Evolutionary conservation across 2,329 filamentous ascomycete genomes (phyloP), one percentile per base, ranked within the genome.

Genomic region (Venturia carpophila): DNA sequence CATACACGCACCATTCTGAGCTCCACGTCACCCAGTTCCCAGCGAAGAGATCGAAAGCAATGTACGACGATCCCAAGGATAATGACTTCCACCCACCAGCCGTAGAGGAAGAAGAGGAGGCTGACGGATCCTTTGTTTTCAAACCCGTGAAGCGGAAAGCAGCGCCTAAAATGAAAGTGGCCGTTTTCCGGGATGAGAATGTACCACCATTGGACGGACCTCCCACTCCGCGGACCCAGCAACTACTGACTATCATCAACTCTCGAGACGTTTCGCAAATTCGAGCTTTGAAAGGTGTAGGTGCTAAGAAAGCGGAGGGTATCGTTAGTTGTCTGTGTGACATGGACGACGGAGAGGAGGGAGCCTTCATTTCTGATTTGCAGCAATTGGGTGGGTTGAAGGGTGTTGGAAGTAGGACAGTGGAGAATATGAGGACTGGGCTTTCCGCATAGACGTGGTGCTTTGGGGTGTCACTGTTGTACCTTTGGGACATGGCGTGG

Each of bases 211-310:
- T 13, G n/a, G 37, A 45, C 21, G 64, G 55, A 27, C 65, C 61
- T 21, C 72, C 77, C 58, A 82, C 84, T 0, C 86, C 86, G 1
- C 80, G 84, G 3, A 87, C 87, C 7, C 80, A 80, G 67, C 82
- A 83, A 66, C 76, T 92, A 2, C 80, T 92, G 2, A 79, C 83
- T 60, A 87, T 91, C 70, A 84, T 92, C 75, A 92, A 92, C 77
- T 90, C 87, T 24, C 82, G 87, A 61, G 86, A 92, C 67, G 75
- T 88, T 21, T 77, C 77, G 17, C 79, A 83, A 71, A 91, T 92
- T 74, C 83, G 83, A 70, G 77, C 83, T 3, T 79, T 92, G 1
- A 85, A 85, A 47, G 89, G 89, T 1, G 86, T 92, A 13, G 89
- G 89, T 0, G 80, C 84, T 1, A 91, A 91, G 77, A 89, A 87